A percentile compares a stretch with the other conserved stretches of the same genome.
Conservation (phyloP, 2,329 filamentous ascomycete species). For the Lachnellula subtilissima region DNA sequence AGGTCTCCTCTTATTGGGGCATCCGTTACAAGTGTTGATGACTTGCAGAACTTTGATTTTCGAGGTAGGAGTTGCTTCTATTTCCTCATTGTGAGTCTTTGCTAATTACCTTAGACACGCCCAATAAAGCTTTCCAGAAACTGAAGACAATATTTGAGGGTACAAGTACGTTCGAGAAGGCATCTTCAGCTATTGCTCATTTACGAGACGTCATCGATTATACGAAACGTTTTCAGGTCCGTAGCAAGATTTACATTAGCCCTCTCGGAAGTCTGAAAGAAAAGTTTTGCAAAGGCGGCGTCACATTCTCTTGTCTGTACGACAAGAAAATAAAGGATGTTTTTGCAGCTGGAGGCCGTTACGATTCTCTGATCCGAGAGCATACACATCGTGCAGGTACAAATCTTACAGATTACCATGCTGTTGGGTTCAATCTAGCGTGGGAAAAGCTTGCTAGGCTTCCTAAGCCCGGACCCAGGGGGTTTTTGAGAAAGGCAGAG, state of each 20-base stretch:
- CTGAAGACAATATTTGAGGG: conserved; percentile 58
- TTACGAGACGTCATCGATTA: conserved; percentile 74
- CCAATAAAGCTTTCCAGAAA: conserved; percentile 52
- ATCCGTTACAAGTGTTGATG: conserved; percentile 84
- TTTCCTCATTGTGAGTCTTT: not conserved
- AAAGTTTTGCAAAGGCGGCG: conserved; percentile 78
- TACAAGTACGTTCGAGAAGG: conserved; percentile 65
- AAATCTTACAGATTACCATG: conserved; percentile 64
- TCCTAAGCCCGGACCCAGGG: conserved; percentile 46
- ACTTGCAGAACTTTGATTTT: conserved; percentile 88
- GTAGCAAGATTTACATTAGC: conserved; percentile 75
- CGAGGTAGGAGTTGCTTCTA: conserved; percentile 48
- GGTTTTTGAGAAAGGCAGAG: conserved; percentile 65
- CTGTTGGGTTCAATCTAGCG: conserved; percentile 86
- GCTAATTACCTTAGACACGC: conserved; percentile 40
- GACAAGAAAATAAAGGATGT: conserved; percentile 80
- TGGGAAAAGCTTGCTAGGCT: conserved; percentile 67
- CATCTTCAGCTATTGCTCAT: conserved; percentile 72
- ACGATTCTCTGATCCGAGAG: conserved; percentile 83
- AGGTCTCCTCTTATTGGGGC: conserved; percentile 77
- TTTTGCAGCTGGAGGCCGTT: conserved; percentile 88
- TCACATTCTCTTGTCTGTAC: conserved; percentile 87
- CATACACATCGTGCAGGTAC: conserved; percentile 66
- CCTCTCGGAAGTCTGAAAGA: conserved; percentile 87
- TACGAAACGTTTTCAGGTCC: conserved; percentile 68